phyloP scores from a whole-genome alignment of 2,329 filamentous ascomycete species.

The Cladosporium sp. region DNA sequence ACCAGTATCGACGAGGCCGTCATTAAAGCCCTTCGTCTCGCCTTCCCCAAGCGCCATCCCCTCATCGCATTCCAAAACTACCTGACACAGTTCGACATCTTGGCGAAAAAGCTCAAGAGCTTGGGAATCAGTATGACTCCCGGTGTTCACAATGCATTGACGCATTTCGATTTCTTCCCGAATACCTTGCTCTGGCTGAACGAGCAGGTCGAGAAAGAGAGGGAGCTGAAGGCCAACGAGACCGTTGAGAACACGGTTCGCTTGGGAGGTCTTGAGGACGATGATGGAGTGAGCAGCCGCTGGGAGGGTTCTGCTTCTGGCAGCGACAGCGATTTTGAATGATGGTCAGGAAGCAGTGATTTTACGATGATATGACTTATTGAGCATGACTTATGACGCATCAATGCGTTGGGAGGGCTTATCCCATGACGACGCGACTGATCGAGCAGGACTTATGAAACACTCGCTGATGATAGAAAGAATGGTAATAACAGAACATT shows the following conservation, averaged over 20 bases:
- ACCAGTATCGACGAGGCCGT: conserved; percentile 25
- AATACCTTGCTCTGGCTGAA: conserved; percentile 10
- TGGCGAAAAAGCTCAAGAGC: neutral
- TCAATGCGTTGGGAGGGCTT: neutral
- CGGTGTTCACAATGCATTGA: neutral
- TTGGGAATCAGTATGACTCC: neutral
- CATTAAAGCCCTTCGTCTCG: conserved; percentile 18
- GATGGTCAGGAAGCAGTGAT: neutral
- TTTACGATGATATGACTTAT: neutral
- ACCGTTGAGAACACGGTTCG: neutral
- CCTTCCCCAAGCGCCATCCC: neutral
- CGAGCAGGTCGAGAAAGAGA: conserved; percentile 19
- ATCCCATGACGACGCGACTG: neutral
- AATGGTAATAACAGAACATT: neutral
- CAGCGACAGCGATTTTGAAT: neutral
- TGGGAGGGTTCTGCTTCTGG: neutral
- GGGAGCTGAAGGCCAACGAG: conserved; percentile 4
- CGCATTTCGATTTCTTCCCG: neutral
- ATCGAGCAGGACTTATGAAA: neutral
- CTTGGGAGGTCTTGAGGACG: neutral
- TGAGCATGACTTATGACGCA: neutral
- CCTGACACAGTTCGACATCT: neutral
- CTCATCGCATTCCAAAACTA: conserved; percentile 17
- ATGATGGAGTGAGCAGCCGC: neutral
- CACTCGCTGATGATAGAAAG: neutral